phyloP scores from a whole-genome alignment of 371 early-diverging fungal species.

The Blastocladiella emersonii region DNA sequence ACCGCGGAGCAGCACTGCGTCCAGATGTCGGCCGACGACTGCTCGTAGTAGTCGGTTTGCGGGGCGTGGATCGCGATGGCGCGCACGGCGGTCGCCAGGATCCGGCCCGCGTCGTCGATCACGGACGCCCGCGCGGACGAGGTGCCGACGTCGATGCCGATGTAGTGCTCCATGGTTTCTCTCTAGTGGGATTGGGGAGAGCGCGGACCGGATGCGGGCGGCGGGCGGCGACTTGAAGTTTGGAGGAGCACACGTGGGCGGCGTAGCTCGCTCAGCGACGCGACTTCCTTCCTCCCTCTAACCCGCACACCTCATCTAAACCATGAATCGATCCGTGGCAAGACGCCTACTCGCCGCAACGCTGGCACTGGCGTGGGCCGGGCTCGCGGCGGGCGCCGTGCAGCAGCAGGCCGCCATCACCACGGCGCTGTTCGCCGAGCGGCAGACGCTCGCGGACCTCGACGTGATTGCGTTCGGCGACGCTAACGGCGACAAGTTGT shows the following conservation, averaged over 20 bases:
- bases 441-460: not conserved
- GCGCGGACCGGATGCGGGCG: too few species aligned
- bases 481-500: slow-evolving; percentile 70
- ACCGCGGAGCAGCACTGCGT: slow-evolving; percentile 31
- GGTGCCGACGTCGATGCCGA: not conserved
- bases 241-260: too few species aligned
- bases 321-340: too few species aligned
- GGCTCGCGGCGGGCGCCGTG: too few species aligned
- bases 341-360: too few species aligned
- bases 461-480: slow-evolving; percentile 52
- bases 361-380: too few species aligned
- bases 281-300: too few species aligned
- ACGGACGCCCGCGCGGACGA: slow-evolving; percentile 44
- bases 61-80: slow-evolving; percentile 12
- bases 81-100: slow-evolving; percentile 16
- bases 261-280: too few species aligned
- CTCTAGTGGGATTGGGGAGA: not conserved
- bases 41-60: slow-evolving; percentile 42
- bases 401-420: too few species aligned
- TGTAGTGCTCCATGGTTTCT: not conserved
- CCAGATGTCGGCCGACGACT: slow-evolving; percentile 58
- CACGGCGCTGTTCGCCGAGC: too few species aligned
- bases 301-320: too few species aligned
- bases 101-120: slow-evolving; percentile 15
- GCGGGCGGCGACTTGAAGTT: too few species aligned